Conservation (phyloP, 495 filamentous ascomycete species). For the Daldinia concentrica region DNA sequence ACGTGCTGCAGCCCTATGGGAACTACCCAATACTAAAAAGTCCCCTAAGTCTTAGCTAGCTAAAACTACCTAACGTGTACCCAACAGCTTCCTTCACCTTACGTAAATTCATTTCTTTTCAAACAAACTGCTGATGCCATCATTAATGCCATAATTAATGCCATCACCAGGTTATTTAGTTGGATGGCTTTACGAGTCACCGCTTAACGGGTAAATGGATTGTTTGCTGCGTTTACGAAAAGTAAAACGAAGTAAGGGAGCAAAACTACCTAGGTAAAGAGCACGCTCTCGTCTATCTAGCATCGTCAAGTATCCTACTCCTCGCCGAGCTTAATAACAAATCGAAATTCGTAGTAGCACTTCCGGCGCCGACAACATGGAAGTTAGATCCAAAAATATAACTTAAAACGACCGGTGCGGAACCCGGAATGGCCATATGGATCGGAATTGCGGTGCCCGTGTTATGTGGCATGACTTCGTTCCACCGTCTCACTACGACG, state of each 20-base stretch:
- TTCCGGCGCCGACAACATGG: neutral
- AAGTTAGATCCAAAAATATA: slow-evolving; percentile 6
- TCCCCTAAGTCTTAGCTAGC: neutral
- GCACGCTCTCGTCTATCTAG: neutral
- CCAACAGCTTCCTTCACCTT: neutral
- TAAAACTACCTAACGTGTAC: neutral
- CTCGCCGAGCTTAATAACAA: neutral
- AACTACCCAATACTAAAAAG: neutral
- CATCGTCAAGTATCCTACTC: slow-evolving; percentile 2
- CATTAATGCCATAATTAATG: neutral
- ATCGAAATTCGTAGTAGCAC: neutral
- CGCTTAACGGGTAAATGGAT: neutral
- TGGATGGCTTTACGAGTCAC: neutral
- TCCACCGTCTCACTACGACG: slow-evolving; percentile 23
- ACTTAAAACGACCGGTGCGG: neutral
- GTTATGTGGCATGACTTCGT: slow-evolving; percentile 38
- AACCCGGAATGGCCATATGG: slow-evolving; percentile 6
- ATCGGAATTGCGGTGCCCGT: slow-evolving; percentile 15
- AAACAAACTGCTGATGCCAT: slow-evolving; percentile 4
- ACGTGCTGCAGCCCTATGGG: slow-evolving; percentile 37
- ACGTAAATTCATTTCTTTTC: neutral
- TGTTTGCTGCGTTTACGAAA: neutral
- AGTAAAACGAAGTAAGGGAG: slow-evolving; percentile 2
- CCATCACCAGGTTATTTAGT: neutral
- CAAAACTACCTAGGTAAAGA: neutral